A percentile compares a stretch with the other conserved stretches of the same genome.
phyloP scores from a whole-genome alignment of 2,329 filamentous ascomycete species.

The Mycogone perniciosa region DNA sequence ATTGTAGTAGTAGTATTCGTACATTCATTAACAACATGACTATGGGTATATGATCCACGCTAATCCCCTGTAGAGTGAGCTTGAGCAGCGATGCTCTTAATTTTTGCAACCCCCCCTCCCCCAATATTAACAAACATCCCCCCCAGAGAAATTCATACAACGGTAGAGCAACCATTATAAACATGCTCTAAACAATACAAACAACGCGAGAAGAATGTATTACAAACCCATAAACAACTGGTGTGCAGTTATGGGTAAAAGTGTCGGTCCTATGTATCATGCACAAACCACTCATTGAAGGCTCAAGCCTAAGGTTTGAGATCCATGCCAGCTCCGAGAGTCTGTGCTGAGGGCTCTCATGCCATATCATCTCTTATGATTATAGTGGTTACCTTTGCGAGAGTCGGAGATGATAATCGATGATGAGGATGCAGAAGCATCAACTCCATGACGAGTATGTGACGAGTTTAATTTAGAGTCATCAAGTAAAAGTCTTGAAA shows the following conservation, averaged over 20 bases:
- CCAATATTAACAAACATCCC: neutral
- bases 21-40: conserved; percentile 2
- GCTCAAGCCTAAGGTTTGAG: too few relatives aligned
- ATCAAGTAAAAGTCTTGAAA: conserved; percentile 53
- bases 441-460: conserved; percentile 21
- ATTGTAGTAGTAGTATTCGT: conserved; percentile 2
- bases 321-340: too few relatives aligned
- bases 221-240: too few relatives aligned
- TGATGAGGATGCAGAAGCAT: conserved; percentile 22
- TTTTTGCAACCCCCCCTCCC: neutral
- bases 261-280: too few relatives aligned
- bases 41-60: conserved; percentile 4
- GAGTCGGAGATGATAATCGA: conserved; percentile 13
- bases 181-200: neutral
- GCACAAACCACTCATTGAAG: too few relatives aligned
- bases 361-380: too few relatives aligned
- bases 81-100: conserved; percentile 6
- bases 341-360: too few relatives aligned
- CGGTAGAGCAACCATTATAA: neutral
- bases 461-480: conserved; percentile 33
- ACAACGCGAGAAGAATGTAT: neutral
- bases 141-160: neutral
- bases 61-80: conserved; percentile 3
- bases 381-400: neutral
- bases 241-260: too few relatives aligned